These are phyloP conservation scores for Pyrenochaeta sp. DNA, from an alignment of 2,329 filamentous ascomycete species.

Conservation along the genomic window DNA sequence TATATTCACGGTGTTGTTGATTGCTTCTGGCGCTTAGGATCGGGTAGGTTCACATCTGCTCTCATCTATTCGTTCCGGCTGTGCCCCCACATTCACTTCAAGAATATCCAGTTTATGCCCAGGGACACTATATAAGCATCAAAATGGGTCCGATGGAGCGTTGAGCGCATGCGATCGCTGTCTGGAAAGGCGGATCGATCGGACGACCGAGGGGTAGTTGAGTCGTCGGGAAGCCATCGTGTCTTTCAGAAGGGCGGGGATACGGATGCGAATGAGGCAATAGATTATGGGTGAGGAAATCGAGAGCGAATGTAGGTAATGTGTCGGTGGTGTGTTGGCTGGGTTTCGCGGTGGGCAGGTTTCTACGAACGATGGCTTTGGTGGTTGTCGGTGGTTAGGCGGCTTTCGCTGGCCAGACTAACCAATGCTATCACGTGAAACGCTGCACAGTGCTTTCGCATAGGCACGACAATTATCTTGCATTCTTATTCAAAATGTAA, in stretches of 20 bases:
- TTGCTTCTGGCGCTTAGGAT: too few species aligned
- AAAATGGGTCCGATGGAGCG: background rate
- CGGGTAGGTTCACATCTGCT: too few species aligned
- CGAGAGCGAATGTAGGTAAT: constrained; percentile 2
- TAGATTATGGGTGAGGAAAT: background rate
- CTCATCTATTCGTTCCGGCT: too few species aligned
- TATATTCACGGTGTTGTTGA: too few species aligned
- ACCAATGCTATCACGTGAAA: constrained; percentile 24
- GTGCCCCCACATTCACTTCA: too few species aligned
- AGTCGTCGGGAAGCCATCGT: constrained; percentile 15
- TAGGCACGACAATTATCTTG: too few species aligned
- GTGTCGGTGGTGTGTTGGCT: constrained; percentile 11
- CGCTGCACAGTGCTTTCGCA: too few species aligned
- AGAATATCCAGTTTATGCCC: too few species aligned
- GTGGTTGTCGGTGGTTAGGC: constrained; percentile 24
- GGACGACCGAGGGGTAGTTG: constrained; percentile 30
- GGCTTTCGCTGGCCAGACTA: constrained; percentile 6
- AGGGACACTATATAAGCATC: background rate
- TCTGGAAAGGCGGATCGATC: constrained; percentile 9
- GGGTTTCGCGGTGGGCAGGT: constrained; percentile 15
- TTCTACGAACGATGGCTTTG: constrained; percentile 16
- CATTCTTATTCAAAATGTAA: too few species aligned
- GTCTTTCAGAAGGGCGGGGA: background rate
- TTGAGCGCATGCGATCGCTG: constrained; percentile 4
- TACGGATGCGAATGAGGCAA: background rate